These are phyloP conservation scores for Arthrobotrys sinensis DNA, from an alignment of 2,329 filamentous ascomycete genomes.

Conservation along the genomic window DNA sequence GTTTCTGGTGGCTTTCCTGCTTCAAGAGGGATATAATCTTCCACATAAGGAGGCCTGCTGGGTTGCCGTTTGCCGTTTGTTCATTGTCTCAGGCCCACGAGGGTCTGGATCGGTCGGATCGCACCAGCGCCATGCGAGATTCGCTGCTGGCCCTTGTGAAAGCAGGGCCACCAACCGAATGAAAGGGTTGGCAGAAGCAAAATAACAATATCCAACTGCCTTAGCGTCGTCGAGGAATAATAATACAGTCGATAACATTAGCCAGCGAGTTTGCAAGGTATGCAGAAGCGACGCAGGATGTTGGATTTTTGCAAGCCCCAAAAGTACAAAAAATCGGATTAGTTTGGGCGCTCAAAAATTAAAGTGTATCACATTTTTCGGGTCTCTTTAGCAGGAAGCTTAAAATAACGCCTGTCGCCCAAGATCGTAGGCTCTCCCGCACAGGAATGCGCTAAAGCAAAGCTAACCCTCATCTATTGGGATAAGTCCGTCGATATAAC, in stretches of 20 bases:
- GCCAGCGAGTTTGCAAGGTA: slow-evolving; percentile 9
- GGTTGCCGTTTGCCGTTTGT: slow-evolving; percentile 20
- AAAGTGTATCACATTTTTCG: slow-evolving; percentile 38
- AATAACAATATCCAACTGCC: slow-evolving; percentile 1
- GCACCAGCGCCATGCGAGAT: slow-evolving; percentile 41
- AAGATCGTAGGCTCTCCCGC: slow-evolving; percentile 19
- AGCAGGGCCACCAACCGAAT: slow-evolving; percentile 19
- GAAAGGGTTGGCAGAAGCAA: slow-evolving; percentile 11
- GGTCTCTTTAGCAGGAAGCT: background rate
- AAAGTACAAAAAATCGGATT: background rate
- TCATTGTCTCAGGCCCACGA: slow-evolving; percentile 28
- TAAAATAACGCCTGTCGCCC: slow-evolving; percentile 30
- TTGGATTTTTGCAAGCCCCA: slow-evolving; percentile 22
- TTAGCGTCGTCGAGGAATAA: background rate
- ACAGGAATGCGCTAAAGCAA: slow-evolving; percentile 37
- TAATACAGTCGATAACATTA: background rate
- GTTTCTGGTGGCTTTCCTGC: slow-evolving; percentile 3
- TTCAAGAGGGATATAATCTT: slow-evolving; percentile 30
- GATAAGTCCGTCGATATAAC: slow-evolving; percentile 1
- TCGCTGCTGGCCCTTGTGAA: slow-evolving; percentile 18
- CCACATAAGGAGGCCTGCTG: slow-evolving; percentile 6
- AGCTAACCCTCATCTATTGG: slow-evolving; percentile 23
- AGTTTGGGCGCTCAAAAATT: background rate
- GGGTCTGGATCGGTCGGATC: slow-evolving; percentile 47
- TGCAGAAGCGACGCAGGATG: background rate